phyloP scores from a whole-genome alignment of 306 rosid species.

The Lathyrus sativus region DNA sequence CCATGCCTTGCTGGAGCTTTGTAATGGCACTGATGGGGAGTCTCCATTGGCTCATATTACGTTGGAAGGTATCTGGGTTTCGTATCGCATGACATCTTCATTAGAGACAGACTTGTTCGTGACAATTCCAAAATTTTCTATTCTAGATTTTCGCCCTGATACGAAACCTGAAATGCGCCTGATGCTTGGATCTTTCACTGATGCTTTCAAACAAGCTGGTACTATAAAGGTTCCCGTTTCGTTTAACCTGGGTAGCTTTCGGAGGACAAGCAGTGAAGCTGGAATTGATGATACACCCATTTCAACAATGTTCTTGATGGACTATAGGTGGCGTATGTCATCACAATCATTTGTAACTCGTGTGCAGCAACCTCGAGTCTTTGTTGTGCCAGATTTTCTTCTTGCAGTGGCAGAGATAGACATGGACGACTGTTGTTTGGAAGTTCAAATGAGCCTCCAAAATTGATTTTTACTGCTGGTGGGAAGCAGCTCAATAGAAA shows the following conservation, averaged over 20 bases:
- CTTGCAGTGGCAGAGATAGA: too few relatives aligned
- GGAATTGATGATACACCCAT: slow-evolving; percentile 62
- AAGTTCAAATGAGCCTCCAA: too few relatives aligned
- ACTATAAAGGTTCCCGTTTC: slow-evolving; percentile 58
- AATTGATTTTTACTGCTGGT: too few relatives aligned
- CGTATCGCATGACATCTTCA: slow-evolving; percentile 88
- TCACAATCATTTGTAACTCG: too few relatives aligned
- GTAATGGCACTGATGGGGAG: too few relatives aligned
- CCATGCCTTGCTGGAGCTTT: too few relatives aligned
- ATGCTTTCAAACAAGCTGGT: slow-evolving; percentile 69
- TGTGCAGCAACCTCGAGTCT: too few relatives aligned
- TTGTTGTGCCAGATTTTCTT: too few relatives aligned
- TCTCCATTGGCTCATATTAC: slow-evolving; percentile 86
- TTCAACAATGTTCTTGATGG: slow-evolving; percentile 92
- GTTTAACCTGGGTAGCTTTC: slow-evolving; percentile 51
- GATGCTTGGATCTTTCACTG: slow-evolving; percentile 92
- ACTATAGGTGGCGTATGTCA: slow-evolving; percentile 80
- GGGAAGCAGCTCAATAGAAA: too few relatives aligned
- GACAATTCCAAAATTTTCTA: slow-evolving; percentile 87
- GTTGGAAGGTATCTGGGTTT: slow-evolving; percentile 97
- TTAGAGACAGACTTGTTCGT: slow-evolving; percentile 84
- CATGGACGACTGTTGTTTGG: too few relatives aligned
- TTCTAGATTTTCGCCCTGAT: slow-evolving; percentile 81
- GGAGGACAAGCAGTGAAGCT: slow-evolving; percentile 50
- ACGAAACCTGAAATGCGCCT: slow-evolving; percentile 97